phyloP scores from a whole-genome alignment of 495 filamentous ascomycete species.

The Penicillium longicatenatum region DNA sequence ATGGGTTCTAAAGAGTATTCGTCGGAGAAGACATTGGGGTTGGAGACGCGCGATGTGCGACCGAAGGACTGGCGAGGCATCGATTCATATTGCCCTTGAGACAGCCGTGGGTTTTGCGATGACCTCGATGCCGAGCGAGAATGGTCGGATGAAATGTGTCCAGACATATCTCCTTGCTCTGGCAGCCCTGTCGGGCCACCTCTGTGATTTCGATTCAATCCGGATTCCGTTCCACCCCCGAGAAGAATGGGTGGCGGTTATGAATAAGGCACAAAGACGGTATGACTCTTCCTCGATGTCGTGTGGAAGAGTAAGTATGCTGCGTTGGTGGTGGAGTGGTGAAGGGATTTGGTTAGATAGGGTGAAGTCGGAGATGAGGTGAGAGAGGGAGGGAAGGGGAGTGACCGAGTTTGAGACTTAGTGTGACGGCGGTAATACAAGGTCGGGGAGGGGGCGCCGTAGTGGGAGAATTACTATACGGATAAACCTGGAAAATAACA shows the following conservation, averaged over 20 bases:
- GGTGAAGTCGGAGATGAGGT: slow-evolving; percentile 12
- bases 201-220: slow-evolving; percentile 31
- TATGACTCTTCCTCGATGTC: not conserved
- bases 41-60: slow-evolving; percentile 42
- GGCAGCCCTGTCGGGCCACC: slow-evolving; percentile 50
- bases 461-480: slow-evolving; percentile 7
- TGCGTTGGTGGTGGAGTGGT: slow-evolving; percentile 1
- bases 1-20: slow-evolving; percentile 52
- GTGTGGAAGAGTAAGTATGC: slow-evolving; percentile 9
- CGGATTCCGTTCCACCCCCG: slow-evolving; percentile 20
- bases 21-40: slow-evolving; percentile 57
- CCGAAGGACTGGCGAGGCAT: slow-evolving; percentile 38
- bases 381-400: slow-evolving; percentile 22
- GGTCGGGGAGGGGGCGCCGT: slow-evolving; percentile 15
- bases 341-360: slow-evolving; percentile 3
- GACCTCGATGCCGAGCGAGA: slow-evolving; percentile 45
- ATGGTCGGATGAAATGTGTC: slow-evolving; percentile 45
- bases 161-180: slow-evolving; percentile 45
- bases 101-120: slow-evolving; percentile 34
- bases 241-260: slow-evolving; percentile 14
- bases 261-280: slow-evolving; percentile 1
- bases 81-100: slow-evolving; percentile 34
- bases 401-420: slow-evolving; percentile 27
- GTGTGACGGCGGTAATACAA: slow-evolving; percentile 32
- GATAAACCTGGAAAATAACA: slow-evolving; percentile 4